Percentiles rank a stretch among this genome's conserved stretches.
Conservation (phyloP, 352 stramenopile species). For the Phytophthora kernoviae region DNA sequence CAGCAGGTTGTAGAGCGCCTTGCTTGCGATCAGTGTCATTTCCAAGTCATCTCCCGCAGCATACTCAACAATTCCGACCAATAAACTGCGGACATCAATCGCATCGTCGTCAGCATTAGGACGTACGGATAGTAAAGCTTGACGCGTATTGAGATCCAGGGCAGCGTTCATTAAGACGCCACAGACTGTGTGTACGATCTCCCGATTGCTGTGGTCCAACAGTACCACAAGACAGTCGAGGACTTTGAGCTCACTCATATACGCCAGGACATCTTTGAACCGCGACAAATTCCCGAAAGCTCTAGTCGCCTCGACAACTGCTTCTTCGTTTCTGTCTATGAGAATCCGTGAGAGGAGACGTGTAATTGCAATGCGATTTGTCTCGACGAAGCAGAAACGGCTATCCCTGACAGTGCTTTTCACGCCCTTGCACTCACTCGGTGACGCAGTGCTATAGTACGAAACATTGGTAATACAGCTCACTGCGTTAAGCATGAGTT, state of each 20-base stretch:
- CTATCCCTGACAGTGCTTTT: neutral
- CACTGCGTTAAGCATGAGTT: conserved; percentile 89
- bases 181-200: conserved; percentile 82
- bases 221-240: conserved; percentile 77
- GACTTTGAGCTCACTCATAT: conserved; percentile 61
- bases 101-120: conserved; percentile 21
- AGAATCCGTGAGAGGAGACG: conserved; percentile 55
- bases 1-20: conserved; percentile 87
- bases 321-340: conserved; percentile 78
- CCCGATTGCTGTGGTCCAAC: conserved; percentile 74
- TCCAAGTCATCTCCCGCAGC: conserved; percentile 64
- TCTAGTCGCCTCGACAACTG: conserved; percentile 78
- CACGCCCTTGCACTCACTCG: conserved; percentile 1
- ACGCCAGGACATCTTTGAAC: conserved; percentile 65
- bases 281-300: conserved; percentile 88
- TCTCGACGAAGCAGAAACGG: conserved; percentile 45
- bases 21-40: conserved; percentile 80
- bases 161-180: conserved; percentile 88
- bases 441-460: conserved; percentile 50
- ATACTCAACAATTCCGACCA: conserved; percentile 62
- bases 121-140: conserved; percentile 35
- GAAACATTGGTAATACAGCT: conserved; percentile 90
- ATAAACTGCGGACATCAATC: conserved; percentile 43
- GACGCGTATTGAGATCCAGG: conserved; percentile 47
- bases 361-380: conserved; percentile 47